Percentiles rank a stretch among this genome's conserved stretches.
These are phyloP conservation scores for Punica granatum DNA, from an alignment of 345 rosid genomes.

Conservation along the genomic window DNA sequence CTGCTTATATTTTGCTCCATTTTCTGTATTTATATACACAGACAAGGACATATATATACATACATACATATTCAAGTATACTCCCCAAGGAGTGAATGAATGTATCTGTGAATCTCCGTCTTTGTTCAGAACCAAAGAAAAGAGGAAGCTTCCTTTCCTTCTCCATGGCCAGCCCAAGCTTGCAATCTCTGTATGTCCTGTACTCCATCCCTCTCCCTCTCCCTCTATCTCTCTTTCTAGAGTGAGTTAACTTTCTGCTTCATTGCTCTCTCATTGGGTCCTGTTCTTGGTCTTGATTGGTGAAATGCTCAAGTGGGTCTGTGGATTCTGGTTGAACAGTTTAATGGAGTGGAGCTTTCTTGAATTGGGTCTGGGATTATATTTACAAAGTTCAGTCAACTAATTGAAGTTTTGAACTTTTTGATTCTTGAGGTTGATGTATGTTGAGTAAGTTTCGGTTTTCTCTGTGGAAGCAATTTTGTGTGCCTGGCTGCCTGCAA, in stretches of 20 bases:
- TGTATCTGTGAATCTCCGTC: neutral
- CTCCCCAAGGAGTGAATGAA: neutral
- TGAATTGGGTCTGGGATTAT: neutral
- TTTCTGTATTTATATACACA: neutral
- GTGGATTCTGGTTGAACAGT: neutral
- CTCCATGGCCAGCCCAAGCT: constrained; percentile 5
- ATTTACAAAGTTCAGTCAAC: neutral
- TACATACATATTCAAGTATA: neutral
- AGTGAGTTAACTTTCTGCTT: neutral
- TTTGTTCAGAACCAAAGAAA: neutral
- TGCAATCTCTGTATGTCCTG: constrained; percentile 1
- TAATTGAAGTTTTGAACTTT: neutral
- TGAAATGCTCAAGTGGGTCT: neutral
- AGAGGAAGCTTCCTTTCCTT: neutral
- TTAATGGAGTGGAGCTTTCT: neutral
- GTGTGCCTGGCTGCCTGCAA: neutral
- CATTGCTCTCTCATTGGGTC: neutral
- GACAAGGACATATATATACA: neutral
- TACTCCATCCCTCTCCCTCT: neutral
- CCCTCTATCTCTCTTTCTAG: neutral
- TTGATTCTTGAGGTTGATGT: neutral
- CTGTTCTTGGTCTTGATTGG: neutral
- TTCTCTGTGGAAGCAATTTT: neutral
- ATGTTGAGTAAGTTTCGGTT: neutral
- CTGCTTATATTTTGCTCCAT: neutral